A percentile compares a stretch with the other conserved stretches of the same genome.
Evolutionary conservation across 2,329 filamentous ascomycete genomes (phyloP).

Genomic region (Diaporthe caulivora): DNA sequence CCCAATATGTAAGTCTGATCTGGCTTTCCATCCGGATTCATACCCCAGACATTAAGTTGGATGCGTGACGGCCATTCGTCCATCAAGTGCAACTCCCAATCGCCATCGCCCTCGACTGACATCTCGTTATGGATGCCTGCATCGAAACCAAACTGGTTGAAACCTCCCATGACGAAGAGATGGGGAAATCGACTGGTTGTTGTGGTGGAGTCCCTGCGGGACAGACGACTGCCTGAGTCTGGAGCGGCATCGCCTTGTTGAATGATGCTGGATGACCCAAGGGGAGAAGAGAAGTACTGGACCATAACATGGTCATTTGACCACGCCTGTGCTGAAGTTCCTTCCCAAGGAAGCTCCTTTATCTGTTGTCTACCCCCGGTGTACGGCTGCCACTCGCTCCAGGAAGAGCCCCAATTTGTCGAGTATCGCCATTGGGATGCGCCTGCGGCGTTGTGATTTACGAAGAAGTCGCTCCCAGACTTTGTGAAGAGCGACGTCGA

Average conservation of each 20-base stretch:
- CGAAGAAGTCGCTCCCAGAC: slow-evolving; percentile 54
- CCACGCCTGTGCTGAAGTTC: slow-evolving; percentile 70
- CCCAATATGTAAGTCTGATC: slow-evolving; percentile 71
- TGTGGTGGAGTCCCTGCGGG: slow-evolving; percentile 16
- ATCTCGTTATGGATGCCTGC: slow-evolving; percentile 67
- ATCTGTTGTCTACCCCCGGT: slow-evolving; percentile 63
- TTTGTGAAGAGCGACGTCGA: slow-evolving; percentile 63
- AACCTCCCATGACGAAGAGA: slow-evolving; percentile 71
- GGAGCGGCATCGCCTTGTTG: slow-evolving; percentile 67
- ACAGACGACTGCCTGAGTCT: not conserved
- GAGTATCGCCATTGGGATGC: slow-evolving; percentile 73
- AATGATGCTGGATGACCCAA: slow-evolving; percentile 70
- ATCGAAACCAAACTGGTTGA: slow-evolving; percentile 75
- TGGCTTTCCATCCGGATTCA: slow-evolving; percentile 72
- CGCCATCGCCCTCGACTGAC: slow-evolving; percentile 58
- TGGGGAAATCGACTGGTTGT: slow-evolving; percentile 69
- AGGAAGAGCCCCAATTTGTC: slow-evolving; percentile 70
- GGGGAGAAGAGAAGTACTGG: slow-evolving; percentile 71
- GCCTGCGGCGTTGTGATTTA: slow-evolving; percentile 70
- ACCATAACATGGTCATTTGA: slow-evolving; percentile 71
- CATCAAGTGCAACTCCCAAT: slow-evolving; percentile 72
- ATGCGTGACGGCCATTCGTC: slow-evolving; percentile 72
- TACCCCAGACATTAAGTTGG: slow-evolving; percentile 76
- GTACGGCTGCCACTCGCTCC: slow-evolving; percentile 70
- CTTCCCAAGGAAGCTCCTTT: slow-evolving; percentile 65